These are phyloP conservation scores for Penicillium sp. DNA, from an alignment of 2,329 filamentous ascomycete genomes.

Conservation along the genomic window DNA sequence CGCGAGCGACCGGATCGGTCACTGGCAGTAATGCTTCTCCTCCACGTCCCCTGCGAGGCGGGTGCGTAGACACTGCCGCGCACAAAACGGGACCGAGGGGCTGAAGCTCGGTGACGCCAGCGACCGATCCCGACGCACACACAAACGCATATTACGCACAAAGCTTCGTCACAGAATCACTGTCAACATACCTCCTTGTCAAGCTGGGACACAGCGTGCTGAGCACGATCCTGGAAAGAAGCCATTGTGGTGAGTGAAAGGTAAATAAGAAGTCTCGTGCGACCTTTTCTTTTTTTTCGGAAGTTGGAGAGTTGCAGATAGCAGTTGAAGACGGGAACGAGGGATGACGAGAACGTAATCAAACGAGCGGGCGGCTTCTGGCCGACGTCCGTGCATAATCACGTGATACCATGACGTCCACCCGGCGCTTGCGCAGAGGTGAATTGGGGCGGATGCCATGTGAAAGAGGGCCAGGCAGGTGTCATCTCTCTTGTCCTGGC, in stretches of 20 bases:
- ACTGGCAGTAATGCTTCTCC: neutral
- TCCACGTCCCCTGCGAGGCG: neutral
- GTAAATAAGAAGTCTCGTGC: slow-evolving; percentile 1
- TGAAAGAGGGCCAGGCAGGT: neutral
- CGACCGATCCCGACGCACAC: slow-evolving; percentile 12
- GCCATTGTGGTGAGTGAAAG: slow-evolving; percentile 25
- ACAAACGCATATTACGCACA: too few species aligned
- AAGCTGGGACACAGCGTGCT: slow-evolving; percentile 60
- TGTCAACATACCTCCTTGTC: slow-evolving; percentile 57
- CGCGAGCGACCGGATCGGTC: neutral
- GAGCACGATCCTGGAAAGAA: slow-evolving; percentile 56
- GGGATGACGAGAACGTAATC: slow-evolving; percentile 23
- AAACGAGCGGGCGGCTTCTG: slow-evolving; percentile 19
- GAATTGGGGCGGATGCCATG: neutral
- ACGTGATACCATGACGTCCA: slow-evolving; percentile 22
- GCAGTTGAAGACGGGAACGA: slow-evolving; percentile 17
- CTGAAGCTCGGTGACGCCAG: slow-evolving; percentile 15
- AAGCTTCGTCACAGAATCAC: slow-evolving; percentile 7
- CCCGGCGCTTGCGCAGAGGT: slow-evolving; percentile 5
- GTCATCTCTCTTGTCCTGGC: too few species aligned
- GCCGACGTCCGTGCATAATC: slow-evolving; percentile 12
- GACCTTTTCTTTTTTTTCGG: slow-evolving; percentile 4
- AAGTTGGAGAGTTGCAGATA: slow-evolving; percentile 5
- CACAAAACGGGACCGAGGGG: slow-evolving; percentile 12
- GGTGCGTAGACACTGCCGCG: slow-evolving; percentile 1